Base-by-base conservation (phyloP, 805 yeast genomes). In the Blastobotrys parvus region DNA sequence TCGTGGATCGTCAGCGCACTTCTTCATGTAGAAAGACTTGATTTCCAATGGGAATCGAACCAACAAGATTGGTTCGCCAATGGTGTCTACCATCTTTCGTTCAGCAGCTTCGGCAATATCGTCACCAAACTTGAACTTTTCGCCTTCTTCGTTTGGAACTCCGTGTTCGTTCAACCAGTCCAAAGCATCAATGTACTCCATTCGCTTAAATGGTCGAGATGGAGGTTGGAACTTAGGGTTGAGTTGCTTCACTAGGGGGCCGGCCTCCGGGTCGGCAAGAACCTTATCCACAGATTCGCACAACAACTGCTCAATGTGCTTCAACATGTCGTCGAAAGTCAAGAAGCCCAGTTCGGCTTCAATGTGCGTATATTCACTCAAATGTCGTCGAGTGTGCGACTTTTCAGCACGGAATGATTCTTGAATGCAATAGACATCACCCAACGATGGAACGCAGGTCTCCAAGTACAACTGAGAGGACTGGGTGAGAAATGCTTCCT, bases 101-200 rank as follows among this genome's bases (percentile, higher is more conserved):
- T 92, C 99, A 46, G 97, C 98, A 44, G 98, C 98, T 71, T 92
- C 99, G 48, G 97, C 97, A 52, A 92, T 92, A 65, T 92, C 99
- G 62, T 92, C 99, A 65, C 99, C 99, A 55, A 92, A 92, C 68
- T 82, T 77, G 80, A 90, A 92, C 54, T 72, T 69, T 62, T 87
- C 83, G 50, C 92, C 97, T 10, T 90, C 96, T 71, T 92, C 98
- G 76, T 90, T 92, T 59, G 80, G 80, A 58, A 94, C 78, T 43
- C 82, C 90, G 68, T 90, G 87, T 68, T 89, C 97, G 76, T 87
- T 86, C 67, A 92, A 80, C 97, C 98, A 92, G 29, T 80, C 86
- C 55, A 92, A 73, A 22, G 98, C 98, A 42, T 90, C 81, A 45
- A 79, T 77, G 70, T 92, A 92, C 55, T 81, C 79, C 82, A 92